Percentiles rank a stretch among this genome's conserved stretches.
These are phyloP conservation scores for Pythium phragmiticola DNA, from an alignment of 352 stramenopile genomes.

Conservation along the genomic window DNA sequence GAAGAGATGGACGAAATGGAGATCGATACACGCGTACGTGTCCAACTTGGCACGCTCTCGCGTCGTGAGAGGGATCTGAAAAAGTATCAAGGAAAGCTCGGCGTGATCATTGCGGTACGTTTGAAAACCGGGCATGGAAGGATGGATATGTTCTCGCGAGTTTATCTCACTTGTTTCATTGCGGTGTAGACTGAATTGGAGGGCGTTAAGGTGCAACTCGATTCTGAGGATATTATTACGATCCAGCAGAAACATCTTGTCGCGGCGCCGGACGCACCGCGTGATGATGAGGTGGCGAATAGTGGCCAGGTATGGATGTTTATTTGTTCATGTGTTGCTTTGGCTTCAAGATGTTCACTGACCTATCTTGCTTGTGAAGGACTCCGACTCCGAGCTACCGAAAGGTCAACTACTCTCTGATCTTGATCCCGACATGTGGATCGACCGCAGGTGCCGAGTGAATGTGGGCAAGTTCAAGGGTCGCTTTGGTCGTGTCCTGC, in stretches of 20 bases:
- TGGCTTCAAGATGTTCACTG: neutral
- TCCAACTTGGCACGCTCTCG: constrained; percentile 49
- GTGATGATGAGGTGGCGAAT: constrained; percentile 32
- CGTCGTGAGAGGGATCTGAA: constrained; percentile 61
- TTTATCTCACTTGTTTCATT: neutral
- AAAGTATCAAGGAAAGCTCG: constrained; percentile 67
- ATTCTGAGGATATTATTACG: constrained; percentile 53
- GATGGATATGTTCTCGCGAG: neutral
- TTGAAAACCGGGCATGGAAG: neutral
- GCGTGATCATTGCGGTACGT: constrained; percentile 57
- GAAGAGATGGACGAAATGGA: constrained; percentile 43
- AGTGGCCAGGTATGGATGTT: constrained; percentile 17
- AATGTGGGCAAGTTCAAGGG: constrained; percentile 90
- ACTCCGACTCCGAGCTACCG: constrained; percentile 28
- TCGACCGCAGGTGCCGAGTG: constrained; percentile 81
- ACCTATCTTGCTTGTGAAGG: constrained; percentile 1
- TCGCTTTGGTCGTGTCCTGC: constrained; percentile 65
- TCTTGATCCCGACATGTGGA: constrained; percentile 88
- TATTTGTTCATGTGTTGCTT: neutral
- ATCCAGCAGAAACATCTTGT: constrained; percentile 57
- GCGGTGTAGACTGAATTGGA: constrained; percentile 22
- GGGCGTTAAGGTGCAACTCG: constrained; percentile 53
- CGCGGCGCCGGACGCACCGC: constrained; percentile 29
- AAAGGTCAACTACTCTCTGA: constrained; percentile 73
- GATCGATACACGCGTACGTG: constrained; percentile 48